Percentiles rank a stretch among this genome's conserved stretches.
Conservation (phyloP, 176 grass and related monocot genomes). For the Oryza punctata region DNA sequence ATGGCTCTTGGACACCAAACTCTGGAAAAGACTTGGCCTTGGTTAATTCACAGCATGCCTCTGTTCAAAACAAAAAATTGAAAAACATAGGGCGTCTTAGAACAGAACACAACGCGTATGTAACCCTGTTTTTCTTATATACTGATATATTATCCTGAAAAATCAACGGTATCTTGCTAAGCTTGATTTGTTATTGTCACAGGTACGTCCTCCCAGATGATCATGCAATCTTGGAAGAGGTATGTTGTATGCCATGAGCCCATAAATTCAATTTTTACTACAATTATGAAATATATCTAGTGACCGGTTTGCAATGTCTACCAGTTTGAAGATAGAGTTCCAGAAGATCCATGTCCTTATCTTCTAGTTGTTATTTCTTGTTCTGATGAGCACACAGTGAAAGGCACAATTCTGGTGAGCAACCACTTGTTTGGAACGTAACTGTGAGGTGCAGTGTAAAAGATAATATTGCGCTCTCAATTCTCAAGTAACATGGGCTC, state of each 20-base stretch:
- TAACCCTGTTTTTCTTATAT: constrained; percentile 10
- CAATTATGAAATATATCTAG: constrained; percentile 10
- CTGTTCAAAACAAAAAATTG: constrained; percentile 16
- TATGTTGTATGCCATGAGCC: constrained; percentile 40
- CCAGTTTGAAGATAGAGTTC: constrained; percentile 65
- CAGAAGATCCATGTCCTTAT: constrained; percentile 66
- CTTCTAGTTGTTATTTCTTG: constrained; percentile 60
- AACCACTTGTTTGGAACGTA: constrained; percentile 7
- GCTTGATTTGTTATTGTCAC: constrained; percentile 34
- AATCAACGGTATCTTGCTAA: constrained; percentile 32
- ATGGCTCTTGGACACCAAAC: constrained; percentile 40
- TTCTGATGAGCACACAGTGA: constrained; percentile 16
- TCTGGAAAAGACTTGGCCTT: constrained; percentile 46
- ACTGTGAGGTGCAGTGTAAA: constrained; percentile 19
- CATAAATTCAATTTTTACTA: not conserved
- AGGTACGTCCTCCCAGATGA: constrained; percentile 83
- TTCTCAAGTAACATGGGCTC: not conserved
- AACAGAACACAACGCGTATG: constrained; percentile 54
- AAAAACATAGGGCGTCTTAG: constrained; percentile 49
- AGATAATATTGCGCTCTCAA: not conserved
- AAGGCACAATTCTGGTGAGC: constrained; percentile 52
- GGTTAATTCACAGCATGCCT: constrained; percentile 9
- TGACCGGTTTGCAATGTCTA: constrained; percentile 10
- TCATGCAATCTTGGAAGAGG: constrained; percentile 62
- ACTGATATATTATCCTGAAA: constrained; percentile 21